A percentile compares a stretch with the other conserved stretches of the same genome.
These are phyloP conservation scores for Chenopodium album DNA, from an alignment of 148 eudicot genomes.

Conservation along the genomic window DNA sequence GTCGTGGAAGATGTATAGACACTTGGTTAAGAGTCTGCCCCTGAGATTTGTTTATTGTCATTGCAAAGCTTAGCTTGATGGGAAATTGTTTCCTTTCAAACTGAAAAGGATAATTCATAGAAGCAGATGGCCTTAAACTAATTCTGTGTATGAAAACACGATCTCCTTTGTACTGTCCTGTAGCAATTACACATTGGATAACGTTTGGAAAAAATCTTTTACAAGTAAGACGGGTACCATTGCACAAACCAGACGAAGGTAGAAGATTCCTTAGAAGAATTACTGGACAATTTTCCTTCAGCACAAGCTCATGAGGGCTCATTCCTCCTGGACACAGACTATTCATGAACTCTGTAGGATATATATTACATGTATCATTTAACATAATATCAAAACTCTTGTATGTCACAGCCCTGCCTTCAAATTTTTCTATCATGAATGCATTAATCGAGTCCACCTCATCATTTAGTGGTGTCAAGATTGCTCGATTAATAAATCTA, in stretches of 20 bases:
- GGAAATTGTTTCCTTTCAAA: slow-evolving; percentile 11
- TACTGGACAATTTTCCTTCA: no score
- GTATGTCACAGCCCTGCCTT: no score
- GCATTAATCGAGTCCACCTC: no score
- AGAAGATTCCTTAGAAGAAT: no score
- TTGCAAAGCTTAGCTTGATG: slow-evolving; percentile 10
- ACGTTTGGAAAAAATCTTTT: not conserved
- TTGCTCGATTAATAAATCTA: no score
- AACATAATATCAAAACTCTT: no score
- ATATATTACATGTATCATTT: no score
- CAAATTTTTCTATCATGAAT: no score
- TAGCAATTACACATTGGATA: slow-evolving; percentile 4
- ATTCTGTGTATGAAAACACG: not conserved
- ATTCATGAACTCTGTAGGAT: no score
- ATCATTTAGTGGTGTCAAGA: no score
- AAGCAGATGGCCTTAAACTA: not conserved
- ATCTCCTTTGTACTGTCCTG: not conserved
- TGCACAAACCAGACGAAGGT: not conserved
- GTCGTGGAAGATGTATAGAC: not conserved
- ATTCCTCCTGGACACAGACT: no score
- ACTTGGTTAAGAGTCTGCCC: not conserved
- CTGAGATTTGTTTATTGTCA: slow-evolving; percentile 19
- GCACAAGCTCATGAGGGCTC: no score
- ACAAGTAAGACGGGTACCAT: slow-evolving; percentile 7
- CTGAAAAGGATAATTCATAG: not conserved